Base-by-base conservation (phyloP, 495 filamentous ascomycete genomes). In the Daldinia vernicosa region DNA sequence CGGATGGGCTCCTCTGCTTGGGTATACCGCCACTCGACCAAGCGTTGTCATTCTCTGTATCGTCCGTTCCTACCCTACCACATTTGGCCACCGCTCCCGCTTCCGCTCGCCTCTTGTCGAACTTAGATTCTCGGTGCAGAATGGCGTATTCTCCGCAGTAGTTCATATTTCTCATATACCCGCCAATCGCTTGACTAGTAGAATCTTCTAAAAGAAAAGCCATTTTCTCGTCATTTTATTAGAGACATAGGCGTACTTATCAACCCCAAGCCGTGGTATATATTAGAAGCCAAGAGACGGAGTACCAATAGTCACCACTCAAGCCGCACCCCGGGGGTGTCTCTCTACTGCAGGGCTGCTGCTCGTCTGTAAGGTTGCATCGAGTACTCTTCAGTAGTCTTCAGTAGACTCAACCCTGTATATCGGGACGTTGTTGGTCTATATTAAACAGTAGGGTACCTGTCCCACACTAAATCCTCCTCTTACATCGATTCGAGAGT, bases 371-470 rank as follows among this genome's bases (percentile, higher is more conserved):
- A 40, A 71, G 60, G 67, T 56, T 59, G 58, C 58, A 52, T 63
- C 69, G 30, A 24, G 50, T 53, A 58, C 69, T 75, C 64, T 67
- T 72, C 65, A 69, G 63, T 66, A 70, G 61, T 75, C 64, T 67
- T 72, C 65, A 69, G 63, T 66, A 70, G 61, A 63, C 53, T 58
- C 74, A 50, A 56, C 67, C 64, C 64, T 71, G 53, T 50, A 56
- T 60, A 51, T 66, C 55, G 54, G 60, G 52, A 71, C 37, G 57
- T 39, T 70, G 64, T 72, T 74, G 68, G 70, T 70, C 69, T 70
- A 76, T 72, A 74, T 75, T 72, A 74, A 69, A 67, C 64, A 69
- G 35, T 27, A 45, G 63, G 66, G 63, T 64, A 22, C 43, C 61
- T 22, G 27, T 22, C 50, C 40, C 68, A 47, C 54, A 63, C 55